Conservation (phyloP, 108 stramenopile genomes). For the Cyclostephanos invisitatus region DNA sequence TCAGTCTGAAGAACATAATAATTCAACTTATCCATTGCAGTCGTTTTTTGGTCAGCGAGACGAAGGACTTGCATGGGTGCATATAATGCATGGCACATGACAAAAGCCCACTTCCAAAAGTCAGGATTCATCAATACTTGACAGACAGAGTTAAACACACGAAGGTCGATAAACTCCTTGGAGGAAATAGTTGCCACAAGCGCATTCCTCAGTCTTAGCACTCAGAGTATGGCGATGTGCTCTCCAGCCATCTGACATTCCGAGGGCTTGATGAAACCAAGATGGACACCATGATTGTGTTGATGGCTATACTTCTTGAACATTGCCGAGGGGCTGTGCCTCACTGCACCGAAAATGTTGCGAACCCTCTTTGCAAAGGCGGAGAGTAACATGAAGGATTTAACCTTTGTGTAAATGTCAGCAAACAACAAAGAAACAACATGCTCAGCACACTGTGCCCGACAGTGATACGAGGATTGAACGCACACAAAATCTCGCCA, state of each 20-base stretch:
- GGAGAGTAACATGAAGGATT: no score
- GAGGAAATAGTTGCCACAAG: neutral
- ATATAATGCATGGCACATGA: conserved; percentile 13
- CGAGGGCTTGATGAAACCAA: no score
- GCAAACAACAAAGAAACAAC: no score
- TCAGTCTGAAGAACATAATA: conserved; percentile 13
- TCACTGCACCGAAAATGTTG: neutral
- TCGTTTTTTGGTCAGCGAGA: conserved; percentile 4
- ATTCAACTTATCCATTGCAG: conserved; percentile 10
- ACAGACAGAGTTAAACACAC: neutral
- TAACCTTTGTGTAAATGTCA: no score
- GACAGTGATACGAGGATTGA: conserved; percentile 11
- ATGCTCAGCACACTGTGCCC: no score
- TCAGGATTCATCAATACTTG: neutral
- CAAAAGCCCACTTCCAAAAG: conserved; percentile 10
- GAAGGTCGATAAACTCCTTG: neutral
- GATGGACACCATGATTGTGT: neutral
- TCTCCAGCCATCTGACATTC: no score
- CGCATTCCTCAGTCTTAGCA: neutral
- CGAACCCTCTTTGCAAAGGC: neutral
- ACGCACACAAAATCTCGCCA: conserved; percentile 1
- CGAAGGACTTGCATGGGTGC: conserved; percentile 10
- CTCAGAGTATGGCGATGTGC: no score
- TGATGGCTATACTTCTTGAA: conserved; percentile 1
- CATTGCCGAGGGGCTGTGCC: neutral